Conservation (phyloP, 495 filamentous ascomycete species). For the Lasiosphaeris hirsuta region DNA sequence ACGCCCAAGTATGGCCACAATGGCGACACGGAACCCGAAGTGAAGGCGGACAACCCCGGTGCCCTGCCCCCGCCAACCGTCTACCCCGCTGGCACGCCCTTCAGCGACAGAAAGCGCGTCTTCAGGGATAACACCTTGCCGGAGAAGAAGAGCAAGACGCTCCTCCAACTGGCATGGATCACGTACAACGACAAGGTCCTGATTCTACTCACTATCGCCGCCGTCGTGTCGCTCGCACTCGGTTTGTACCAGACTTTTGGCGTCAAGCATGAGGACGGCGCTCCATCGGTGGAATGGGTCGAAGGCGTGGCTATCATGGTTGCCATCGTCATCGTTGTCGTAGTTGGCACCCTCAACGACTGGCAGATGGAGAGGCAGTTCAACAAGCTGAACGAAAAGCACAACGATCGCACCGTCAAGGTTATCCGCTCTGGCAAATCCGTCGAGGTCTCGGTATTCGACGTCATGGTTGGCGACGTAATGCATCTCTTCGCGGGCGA, state of each 20-base stretch:
- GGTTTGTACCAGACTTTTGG: constrained; percentile 71
- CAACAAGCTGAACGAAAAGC: constrained; percentile 71
- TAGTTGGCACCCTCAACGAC: constrained; percentile 72
- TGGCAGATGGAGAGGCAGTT: constrained; percentile 84
- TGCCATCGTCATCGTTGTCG: constrained; percentile 71
- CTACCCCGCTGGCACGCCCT: constrained; percentile 29
- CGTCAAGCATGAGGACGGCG: constrained; percentile 42
- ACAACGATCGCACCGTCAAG: constrained; percentile 77
- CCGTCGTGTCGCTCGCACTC: constrained; percentile 65
- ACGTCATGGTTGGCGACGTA: constrained; percentile 71
- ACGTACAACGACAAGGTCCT: constrained; percentile 85
- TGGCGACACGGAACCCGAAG: constrained; percentile 23
- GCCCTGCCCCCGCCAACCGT: constrained; percentile 3
- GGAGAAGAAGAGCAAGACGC: constrained; percentile 66
- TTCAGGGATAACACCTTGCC: constrained; percentile 70
- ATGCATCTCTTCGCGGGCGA: constrained; percentile 72
- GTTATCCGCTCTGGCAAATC: constrained; percentile 74
- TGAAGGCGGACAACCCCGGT: constrained; percentile 13
- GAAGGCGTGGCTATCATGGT: constrained; percentile 77
- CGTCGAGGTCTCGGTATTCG: constrained; percentile 65
- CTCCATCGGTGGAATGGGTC: constrained; percentile 67
- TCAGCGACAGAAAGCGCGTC: constrained; percentile 63
- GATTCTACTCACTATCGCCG: constrained; percentile 68
- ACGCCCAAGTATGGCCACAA: constrained; percentile 29
- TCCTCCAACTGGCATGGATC: constrained; percentile 74